Percentiles rank a stretch among this genome's conserved stretches.
Evolutionary conservation across 2,329 filamentous ascomycete species (phyloP).

Genomic region (Aspergillus sp.): DNA sequence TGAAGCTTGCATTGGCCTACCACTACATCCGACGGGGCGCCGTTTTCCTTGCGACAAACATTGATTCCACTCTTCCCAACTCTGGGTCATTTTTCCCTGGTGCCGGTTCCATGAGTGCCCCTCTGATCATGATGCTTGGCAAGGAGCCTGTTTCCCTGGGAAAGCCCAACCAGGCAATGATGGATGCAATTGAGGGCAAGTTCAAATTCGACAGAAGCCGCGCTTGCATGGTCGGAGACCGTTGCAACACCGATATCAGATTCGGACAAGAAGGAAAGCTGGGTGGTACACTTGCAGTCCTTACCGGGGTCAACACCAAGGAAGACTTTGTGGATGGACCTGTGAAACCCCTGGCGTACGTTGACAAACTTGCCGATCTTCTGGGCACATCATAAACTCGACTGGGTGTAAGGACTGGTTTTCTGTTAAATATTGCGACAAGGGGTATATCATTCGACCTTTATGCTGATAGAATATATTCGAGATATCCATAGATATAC

Average conservation of each 20-base stretch:
- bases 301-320: slow-evolving; percentile 80
- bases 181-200: slow-evolving; percentile 97
- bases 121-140: slow-evolving; percentile 67
- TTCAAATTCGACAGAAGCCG: slow-evolving; percentile 79
- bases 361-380: slow-evolving; percentile 79
- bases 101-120: slow-evolving; percentile 76
- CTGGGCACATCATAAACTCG: slow-evolving; percentile 22
- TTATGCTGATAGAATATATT: neutral
- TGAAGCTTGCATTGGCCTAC: slow-evolving; percentile 79
- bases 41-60: slow-evolving; percentile 86
- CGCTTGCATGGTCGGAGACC: slow-evolving; percentile 94
- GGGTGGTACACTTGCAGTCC: slow-evolving; percentile 83
- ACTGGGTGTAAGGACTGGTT: neutral
- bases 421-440: neutral
- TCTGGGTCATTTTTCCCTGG: slow-evolving; percentile 83
- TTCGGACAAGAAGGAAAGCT: slow-evolving; percentile 89
- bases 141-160: slow-evolving; percentile 73
- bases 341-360: slow-evolving; percentile 74
- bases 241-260: slow-evolving; percentile 90
- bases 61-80: slow-evolving; percentile 82
- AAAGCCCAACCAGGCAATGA: slow-evolving; percentile 98
- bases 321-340: slow-evolving; percentile 75
- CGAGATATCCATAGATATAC: neutral
- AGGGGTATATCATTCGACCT: neutral
- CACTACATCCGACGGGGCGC: slow-evolving; percentile 81